phyloP scores from a whole-genome alignment of 1,284 basidiomycete species.

The Boletus smithii region DNA sequence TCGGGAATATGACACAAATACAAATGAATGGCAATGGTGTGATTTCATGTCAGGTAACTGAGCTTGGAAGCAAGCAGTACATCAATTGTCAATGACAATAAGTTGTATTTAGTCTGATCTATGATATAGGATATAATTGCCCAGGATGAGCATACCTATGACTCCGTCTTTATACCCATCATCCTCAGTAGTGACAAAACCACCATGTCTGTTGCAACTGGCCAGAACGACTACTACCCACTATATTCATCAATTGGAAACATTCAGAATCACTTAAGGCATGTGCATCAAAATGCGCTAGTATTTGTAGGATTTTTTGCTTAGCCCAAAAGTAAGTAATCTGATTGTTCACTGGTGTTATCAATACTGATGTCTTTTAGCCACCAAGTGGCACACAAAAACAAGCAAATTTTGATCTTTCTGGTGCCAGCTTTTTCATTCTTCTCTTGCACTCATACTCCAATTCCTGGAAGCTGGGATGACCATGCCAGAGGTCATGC shows the following conservation, averaged over 20 bases:
- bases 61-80: slow-evolving; percentile 35
- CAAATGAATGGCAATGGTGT: slow-evolving; percentile 8
- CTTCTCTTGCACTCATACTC: too few species aligned
- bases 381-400: too few species aligned
- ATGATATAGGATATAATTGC: not conserved
- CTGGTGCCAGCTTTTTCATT: too few species aligned
- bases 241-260: slow-evolving; percentile 33
- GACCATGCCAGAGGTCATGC: too few species aligned
- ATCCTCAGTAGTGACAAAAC: slow-evolving; percentile 40
- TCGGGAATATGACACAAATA: not conserved
- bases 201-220: slow-evolving; percentile 37
- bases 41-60: slow-evolving; percentile 38
- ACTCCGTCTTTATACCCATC: not conserved
- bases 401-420: too few species aligned
- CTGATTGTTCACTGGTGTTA: too few species aligned
- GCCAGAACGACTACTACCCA: slow-evolving; percentile 36
- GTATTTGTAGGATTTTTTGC: slow-evolving; percentile 33
- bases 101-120: not conserved
- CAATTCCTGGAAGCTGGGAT: too few species aligned
- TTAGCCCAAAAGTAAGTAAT: slow-evolving; percentile 37
- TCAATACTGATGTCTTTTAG: too few species aligned
- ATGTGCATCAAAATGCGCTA: slow-evolving; percentile 29
- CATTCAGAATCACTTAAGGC: slow-evolving; percentile 30
- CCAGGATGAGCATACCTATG: not conserved
- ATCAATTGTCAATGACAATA: slow-evolving; percentile 3